Conservation (phyloP, 805 yeast species). For the Candida railenensis region DNA sequence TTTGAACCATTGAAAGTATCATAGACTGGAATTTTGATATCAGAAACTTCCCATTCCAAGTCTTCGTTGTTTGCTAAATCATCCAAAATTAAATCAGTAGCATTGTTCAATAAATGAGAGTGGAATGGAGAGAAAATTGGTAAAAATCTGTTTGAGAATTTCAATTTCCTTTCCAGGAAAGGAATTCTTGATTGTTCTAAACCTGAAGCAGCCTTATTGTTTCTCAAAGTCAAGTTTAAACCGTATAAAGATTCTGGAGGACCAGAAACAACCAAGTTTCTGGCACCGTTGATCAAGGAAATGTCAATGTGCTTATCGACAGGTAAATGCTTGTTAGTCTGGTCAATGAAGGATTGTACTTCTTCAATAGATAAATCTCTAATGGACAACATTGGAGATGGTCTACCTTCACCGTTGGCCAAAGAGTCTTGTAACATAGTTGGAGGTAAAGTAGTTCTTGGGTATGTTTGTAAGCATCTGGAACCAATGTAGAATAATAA, state of each 20-base stretch:
- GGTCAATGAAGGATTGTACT: constrained; percentile 74
- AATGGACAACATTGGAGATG: constrained; percentile 95
- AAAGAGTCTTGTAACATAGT: constrained; percentile 87
- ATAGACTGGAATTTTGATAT: constrained; percentile 79
- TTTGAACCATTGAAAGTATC: constrained; percentile 87
- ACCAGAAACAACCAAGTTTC: constrained; percentile 93
- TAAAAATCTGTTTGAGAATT: constrained; percentile 88
- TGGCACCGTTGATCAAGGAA: constrained; percentile 91
- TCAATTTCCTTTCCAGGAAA: constrained; percentile 87
- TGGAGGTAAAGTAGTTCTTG: constrained; percentile 93
- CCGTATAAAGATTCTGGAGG: constrained; percentile 98
- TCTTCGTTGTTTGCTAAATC: constrained; percentile 59
- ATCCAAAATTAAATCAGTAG: constrained; percentile 61
- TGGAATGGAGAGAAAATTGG: constrained; percentile 98
- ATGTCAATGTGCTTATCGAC: constrained; percentile 85
- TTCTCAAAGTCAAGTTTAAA: constrained; percentile 85
- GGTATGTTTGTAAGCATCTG: constrained; percentile 86
- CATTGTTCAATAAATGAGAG: constrained; percentile 76
- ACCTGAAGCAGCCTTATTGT: constrained; percentile 92
- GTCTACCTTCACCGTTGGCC: constrained; percentile 93
- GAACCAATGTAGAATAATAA: constrained; percentile 91
- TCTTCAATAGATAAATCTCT: constrained; percentile 82
- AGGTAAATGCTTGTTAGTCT: constrained; percentile 93
- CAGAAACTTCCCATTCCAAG: constrained; percentile 53
- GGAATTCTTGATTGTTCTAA: constrained; percentile 96